A percentile compares a stretch with the other conserved stretches of the same genome.
phyloP scores from a whole-genome alignment of 768 basidiomycete species.

The Strobilomyces echinocephalus region DNA sequence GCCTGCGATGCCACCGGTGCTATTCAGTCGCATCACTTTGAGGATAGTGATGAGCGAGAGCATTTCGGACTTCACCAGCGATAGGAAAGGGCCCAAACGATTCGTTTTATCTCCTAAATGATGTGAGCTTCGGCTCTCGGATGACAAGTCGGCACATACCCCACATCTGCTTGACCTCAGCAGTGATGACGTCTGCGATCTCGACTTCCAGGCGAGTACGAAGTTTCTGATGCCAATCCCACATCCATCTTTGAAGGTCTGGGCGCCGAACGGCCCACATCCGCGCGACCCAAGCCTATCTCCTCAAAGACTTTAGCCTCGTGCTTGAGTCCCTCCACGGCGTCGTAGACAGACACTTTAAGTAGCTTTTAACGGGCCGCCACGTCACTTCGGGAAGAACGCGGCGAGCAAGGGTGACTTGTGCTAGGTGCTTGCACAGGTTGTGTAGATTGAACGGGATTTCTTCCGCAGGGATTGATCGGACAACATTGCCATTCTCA shows the following conservation, averaged over 20 bases:
- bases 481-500: slow-evolving; percentile 18
- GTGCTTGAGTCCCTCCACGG: slow-evolving; percentile 62
- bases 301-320: slow-evolving; percentile 55
- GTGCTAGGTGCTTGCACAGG: slow-evolving; percentile 63
- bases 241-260: slow-evolving; percentile 76
- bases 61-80: slow-evolving; percentile 68
- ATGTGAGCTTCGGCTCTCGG: background rate
- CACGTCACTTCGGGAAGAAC: slow-evolving; percentile 64
- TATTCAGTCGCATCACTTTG: slow-evolving; percentile 79
- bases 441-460: slow-evolving; percentile 74
- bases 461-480: slow-evolving; percentile 27
- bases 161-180: slow-evolving; percentile 30
- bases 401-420: slow-evolving; percentile 57
- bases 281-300: slow-evolving; percentile 49
- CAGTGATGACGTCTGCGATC: slow-evolving; percentile 40
- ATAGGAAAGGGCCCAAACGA: slow-evolving; percentile 64
- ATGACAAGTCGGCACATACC: slow-evolving; percentile 11
- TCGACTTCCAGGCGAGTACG: slow-evolving; percentile 45
- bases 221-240: slow-evolving; percentile 75
- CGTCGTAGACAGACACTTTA: slow-evolving; percentile 83
- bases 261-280: slow-evolving; percentile 40
- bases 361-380: slow-evolving; percentile 73
- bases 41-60: slow-evolving; percentile 86
- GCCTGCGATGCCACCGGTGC: slow-evolving; percentile 67
- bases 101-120: slow-evolving; percentile 8